phyloP scores from a whole-genome alignment of 139 green algal genomes.

The Haematococcus lacustris region DNA sequence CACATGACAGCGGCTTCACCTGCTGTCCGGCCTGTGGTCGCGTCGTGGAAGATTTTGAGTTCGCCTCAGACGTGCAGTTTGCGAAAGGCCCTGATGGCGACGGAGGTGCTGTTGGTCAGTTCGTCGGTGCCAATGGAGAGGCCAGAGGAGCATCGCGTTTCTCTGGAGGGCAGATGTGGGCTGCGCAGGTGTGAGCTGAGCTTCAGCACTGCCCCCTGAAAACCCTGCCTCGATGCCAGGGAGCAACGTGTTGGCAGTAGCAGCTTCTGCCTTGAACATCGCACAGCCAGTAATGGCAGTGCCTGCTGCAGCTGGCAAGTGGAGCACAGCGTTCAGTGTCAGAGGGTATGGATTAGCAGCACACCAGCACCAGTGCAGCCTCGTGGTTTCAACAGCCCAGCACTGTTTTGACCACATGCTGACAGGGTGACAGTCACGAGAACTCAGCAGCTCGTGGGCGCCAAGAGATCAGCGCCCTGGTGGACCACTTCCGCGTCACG shows the following conservation, averaged over 20 bases:
- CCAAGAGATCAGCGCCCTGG: slow-evolving; percentile 65
- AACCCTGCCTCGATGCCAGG: too few species aligned
- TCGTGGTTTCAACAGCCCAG: too few species aligned
- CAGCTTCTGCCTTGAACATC: too few species aligned
- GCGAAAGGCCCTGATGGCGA: slow-evolving; percentile 72
- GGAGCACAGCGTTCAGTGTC: too few species aligned
- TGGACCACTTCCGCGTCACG: slow-evolving; percentile 74
- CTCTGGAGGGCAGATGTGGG: slow-evolving; percentile 66
- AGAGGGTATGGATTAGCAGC: too few species aligned
- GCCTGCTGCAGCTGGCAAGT: too few species aligned
- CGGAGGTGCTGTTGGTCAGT: slow-evolving; percentile 70
- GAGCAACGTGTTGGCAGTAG: too few species aligned
- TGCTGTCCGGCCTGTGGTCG: slow-evolving; percentile 81
- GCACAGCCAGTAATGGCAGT: too few species aligned
- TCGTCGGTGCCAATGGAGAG: slow-evolving; percentile 63
- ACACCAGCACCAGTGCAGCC: too few species aligned
- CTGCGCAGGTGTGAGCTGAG: slow-evolving; percentile 49
- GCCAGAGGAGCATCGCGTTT: slow-evolving; percentile 51
- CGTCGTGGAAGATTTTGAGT: slow-evolving; percentile 86
- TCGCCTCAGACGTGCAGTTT: slow-evolving; percentile 81
- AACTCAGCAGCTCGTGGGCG: slow-evolving; percentile 62
- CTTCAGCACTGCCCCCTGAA: too few species aligned
- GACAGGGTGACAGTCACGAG: slow-evolving; percentile 72
- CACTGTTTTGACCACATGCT: too few species aligned
- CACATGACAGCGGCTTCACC: slow-evolving; percentile 74